Percentiles rank a stretch among this genome's conserved stretches.
These are phyloP conservation scores for Picea sitchensis DNA, from an alignment of 75 land plant species.

Conservation along the genomic window DNA sequence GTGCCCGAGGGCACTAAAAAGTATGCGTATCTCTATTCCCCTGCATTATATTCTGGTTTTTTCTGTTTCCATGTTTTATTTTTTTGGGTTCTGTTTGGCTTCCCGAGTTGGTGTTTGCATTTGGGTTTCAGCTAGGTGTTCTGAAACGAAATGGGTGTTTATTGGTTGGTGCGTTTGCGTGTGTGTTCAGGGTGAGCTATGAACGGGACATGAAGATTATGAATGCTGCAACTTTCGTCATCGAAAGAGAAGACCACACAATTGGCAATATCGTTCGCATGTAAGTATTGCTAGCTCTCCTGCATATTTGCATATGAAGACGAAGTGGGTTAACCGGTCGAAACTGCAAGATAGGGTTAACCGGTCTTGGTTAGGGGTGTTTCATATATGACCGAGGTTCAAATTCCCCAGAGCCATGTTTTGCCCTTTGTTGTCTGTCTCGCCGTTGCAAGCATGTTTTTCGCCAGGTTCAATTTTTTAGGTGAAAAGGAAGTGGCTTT, in stretches of 20 bases:
- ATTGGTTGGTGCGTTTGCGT: neutral
- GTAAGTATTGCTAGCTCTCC: slow-evolving; percentile 29
- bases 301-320: neutral
- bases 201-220: slow-evolving; percentile 96
- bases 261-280: slow-evolving; percentile 94
- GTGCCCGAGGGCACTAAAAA: slow-evolving; percentile 96
- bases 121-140: neutral
- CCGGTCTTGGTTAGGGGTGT: neutral
- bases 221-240: slow-evolving; percentile 89
- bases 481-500: no score
- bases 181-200: slow-evolving; percentile 61
- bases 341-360: neutral
- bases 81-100: neutral
- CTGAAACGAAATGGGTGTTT: neutral
- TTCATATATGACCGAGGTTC: no score
- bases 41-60: neutral
- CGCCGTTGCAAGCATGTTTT: no score
- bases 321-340: neutral
- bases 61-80: neutral
- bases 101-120: neutral
- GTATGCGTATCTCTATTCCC: slow-evolving; percentile 20
- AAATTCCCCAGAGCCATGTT: no score
- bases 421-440: no score
- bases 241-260: slow-evolving; percentile 95
- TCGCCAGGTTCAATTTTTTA: no score